phyloP scores from a whole-genome alignment of 495 filamentous ascomycete genomes.

The Aspergillus sclerotiicarbonarius region DNA sequence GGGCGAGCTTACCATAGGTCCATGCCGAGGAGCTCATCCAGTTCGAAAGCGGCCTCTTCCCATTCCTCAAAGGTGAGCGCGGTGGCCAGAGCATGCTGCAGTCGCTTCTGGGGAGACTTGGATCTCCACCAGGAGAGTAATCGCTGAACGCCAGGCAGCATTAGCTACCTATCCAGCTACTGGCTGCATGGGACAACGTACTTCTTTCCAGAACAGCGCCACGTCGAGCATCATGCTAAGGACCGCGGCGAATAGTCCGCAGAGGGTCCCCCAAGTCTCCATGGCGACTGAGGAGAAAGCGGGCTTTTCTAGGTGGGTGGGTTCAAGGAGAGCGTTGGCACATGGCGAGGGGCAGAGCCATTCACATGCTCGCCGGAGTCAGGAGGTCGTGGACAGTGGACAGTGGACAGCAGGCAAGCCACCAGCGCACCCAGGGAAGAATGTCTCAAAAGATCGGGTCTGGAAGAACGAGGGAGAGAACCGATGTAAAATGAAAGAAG shows the following conservation, averaged over 20 bases:
- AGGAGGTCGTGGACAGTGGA: constrained; percentile 8
- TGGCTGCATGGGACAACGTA: constrained; percentile 31
- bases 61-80: constrained; percentile 77
- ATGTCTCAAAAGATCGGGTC: background rate
- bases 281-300: constrained; percentile 10
- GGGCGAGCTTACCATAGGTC: constrained; percentile 68
- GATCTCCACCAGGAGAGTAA: constrained; percentile 42
- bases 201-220: constrained; percentile 61
- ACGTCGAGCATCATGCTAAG: constrained; percentile 61
- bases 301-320: background rate
- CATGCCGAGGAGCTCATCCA: constrained; percentile 74
- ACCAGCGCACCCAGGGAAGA: background rate
- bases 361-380: constrained; percentile 40
- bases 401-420: no score
- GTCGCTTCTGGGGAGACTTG: constrained; percentile 33
- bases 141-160: constrained; percentile 21
- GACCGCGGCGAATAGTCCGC: constrained; percentile 43
- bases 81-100: constrained; percentile 48
- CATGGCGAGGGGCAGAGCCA: constrained; percentile 16
- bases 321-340: constrained; percentile 4
- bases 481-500: background rate
- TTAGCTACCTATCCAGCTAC: background rate
- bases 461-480: no score
- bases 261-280: constrained; percentile 25
- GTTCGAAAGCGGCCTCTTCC: constrained; percentile 73